phyloP scores from a whole-genome alignment of 169 alveolate genomes.

The Amoebophrya sp. region DNA sequence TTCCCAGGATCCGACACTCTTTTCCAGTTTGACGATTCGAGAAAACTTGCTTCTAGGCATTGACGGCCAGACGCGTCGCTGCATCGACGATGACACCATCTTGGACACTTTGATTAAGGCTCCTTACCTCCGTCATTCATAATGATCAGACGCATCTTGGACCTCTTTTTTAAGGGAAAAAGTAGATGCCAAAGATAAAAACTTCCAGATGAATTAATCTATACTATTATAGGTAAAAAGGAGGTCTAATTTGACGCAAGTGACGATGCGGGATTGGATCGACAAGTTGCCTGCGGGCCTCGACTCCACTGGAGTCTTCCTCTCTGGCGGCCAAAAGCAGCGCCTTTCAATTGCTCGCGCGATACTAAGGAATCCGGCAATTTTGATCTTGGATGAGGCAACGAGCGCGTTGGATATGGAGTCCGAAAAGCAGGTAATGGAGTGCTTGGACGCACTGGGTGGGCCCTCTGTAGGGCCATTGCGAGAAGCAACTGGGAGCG shows the following conservation, averaged over 20 bases:
- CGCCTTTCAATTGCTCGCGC: not conserved
- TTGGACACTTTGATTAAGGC: too few species aligned
- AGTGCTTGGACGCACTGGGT: not conserved
- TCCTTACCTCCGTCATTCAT: too few species aligned
- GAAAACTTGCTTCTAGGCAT: not conserved
- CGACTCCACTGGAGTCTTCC: not conserved
- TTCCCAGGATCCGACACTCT: not conserved
- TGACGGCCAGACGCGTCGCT: not conserved
- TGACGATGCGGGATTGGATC: not conserved
- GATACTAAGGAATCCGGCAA: not conserved
- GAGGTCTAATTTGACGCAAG: too few species aligned
- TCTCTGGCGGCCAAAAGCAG: not conserved
- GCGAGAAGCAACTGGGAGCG: too few species aligned
- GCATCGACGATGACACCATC: not conserved
- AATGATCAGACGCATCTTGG: too few species aligned
- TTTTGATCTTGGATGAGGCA: slow-evolving; percentile 38
- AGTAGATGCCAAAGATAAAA: too few species aligned
- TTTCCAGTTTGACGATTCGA: not conserved
- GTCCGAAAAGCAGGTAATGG: slow-evolving; percentile 43
- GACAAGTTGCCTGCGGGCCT: not conserved
- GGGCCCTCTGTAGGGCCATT: not conserved
- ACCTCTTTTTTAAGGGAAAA: too few species aligned
- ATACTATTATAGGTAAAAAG: too few species aligned
- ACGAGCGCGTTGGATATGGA: slow-evolving; percentile 45
- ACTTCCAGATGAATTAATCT: too few species aligned